phyloP scores from a whole-genome alignment of 2,329 filamentous ascomycete species.

The Amphichorda felina region DNA sequence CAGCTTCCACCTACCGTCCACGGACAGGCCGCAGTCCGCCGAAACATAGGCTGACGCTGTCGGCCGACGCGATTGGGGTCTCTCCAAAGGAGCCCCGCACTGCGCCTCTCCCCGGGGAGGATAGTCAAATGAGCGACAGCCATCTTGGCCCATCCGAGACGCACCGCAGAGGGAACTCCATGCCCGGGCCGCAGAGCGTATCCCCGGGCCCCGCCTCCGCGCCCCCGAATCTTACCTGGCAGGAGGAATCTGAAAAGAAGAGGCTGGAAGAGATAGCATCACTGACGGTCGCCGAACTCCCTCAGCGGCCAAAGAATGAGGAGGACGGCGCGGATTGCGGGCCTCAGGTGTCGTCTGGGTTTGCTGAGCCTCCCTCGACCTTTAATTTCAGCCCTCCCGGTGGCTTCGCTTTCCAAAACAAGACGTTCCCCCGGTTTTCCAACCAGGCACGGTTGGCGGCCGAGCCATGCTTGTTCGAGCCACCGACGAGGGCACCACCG shows the following conservation, averaged over 20 bases:
- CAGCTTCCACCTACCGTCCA: slow-evolving; percentile 32
- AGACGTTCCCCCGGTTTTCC: slow-evolving; percentile 15
- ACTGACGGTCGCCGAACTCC: slow-evolving; percentile 12
- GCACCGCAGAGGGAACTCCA: slow-evolving; percentile 39
- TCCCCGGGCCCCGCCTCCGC: slow-evolving; percentile 56
- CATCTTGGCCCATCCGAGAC: slow-evolving; percentile 7
- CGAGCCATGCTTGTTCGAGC: slow-evolving; percentile 2
- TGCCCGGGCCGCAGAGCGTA: slow-evolving; percentile 34
- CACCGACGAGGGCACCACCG: slow-evolving; percentile 7
- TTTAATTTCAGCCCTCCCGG: slow-evolving; percentile 20
- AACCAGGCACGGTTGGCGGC: slow-evolving; percentile 5
- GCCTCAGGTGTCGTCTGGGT: neutral
- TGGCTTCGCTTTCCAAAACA: slow-evolving; percentile 29
- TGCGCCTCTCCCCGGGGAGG: slow-evolving; percentile 46
- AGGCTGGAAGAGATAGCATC: slow-evolving; percentile 1
- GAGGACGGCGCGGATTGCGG: neutral
- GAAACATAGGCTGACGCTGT: slow-evolving; percentile 49
- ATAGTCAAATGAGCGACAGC: slow-evolving; percentile 19
- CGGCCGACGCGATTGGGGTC: slow-evolving; percentile 43
- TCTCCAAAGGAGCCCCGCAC: slow-evolving; percentile 45
- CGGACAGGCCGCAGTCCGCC: slow-evolving; percentile 41
- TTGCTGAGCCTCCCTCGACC: slow-evolving; percentile 18
- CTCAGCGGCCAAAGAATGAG: slow-evolving; percentile 18
- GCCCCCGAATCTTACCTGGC: slow-evolving; percentile 51
- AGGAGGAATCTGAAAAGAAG: slow-evolving; percentile 25